Conservation (phyloP, 139 green algal species). For the Coelastrella sp. region DNA sequence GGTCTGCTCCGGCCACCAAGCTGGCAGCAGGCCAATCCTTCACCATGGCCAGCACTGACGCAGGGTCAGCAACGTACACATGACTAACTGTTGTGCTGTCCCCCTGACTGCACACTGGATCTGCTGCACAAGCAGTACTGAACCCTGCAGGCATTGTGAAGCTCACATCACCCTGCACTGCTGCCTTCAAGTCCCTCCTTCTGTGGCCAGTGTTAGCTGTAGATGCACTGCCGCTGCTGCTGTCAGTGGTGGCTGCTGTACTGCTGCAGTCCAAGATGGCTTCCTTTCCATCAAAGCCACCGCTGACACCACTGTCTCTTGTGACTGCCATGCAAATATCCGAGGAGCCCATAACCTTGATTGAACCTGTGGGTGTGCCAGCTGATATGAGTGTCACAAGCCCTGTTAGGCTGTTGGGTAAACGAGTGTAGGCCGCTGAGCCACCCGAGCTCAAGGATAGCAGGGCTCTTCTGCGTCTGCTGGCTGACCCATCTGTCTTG, state of each 20-base stretch:
- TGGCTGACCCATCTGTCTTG: background rate
- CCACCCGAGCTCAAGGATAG: background rate
- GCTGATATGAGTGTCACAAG: background rate
- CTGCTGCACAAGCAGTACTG: background rate
- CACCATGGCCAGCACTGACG: background rate
- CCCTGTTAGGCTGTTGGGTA: background rate
- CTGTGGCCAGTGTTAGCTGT: background rate
- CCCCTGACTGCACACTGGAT: background rate
- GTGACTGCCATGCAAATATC: constrained; percentile 9
- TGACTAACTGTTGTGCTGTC: background rate
- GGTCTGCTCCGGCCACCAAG: background rate
- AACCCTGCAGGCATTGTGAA: constrained; percentile 1
- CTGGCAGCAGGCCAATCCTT: background rate
- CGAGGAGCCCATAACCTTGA: background rate
- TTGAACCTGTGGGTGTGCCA: background rate
- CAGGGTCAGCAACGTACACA: background rate
- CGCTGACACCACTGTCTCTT: background rate
- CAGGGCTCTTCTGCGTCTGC: background rate
- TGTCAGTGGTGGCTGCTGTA: background rate
- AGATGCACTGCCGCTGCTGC: background rate
- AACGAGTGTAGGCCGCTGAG: background rate
- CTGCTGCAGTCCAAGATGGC: background rate
- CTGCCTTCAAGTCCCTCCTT: background rate
- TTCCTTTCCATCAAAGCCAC: background rate
- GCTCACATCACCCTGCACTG: background rate